A percentile compares a stretch with the other conserved stretches of the same genome.
Conservation (phyloP, 1,284 basidiomycete species). For the Cryptococcus sp. region DNA sequence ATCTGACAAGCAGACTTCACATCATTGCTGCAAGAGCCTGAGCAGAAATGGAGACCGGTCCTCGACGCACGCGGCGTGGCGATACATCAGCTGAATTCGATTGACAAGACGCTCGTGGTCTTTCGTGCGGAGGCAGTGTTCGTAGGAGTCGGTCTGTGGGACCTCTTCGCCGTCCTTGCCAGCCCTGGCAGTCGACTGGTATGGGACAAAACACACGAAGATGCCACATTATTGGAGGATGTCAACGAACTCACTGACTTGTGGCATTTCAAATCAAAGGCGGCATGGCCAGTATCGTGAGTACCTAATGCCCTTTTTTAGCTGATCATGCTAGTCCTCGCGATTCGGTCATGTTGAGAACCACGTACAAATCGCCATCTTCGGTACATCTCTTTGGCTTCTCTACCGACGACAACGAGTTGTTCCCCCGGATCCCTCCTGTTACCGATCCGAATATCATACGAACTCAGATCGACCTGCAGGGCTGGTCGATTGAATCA, state of each 20-base stretch:
- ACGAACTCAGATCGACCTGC: slow-evolving; percentile 90
- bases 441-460: slow-evolving; percentile 71
- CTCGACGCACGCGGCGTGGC: slow-evolving; percentile 86
- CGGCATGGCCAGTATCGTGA: slow-evolving; percentile 87
- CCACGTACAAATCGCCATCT: slow-evolving; percentile 94
- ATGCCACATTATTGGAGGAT: slow-evolving; percentile 81
- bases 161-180: slow-evolving; percentile 84
- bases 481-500: slow-evolving; percentile 95
- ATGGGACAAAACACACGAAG: slow-evolving; percentile 92
- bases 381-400: slow-evolving; percentile 96
- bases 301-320: slow-evolving; percentile 41
- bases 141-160: slow-evolving; percentile 94
- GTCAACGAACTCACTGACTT: slow-evolving; percentile 88
- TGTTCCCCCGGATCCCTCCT: slow-evolving; percentile 78
- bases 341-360: slow-evolving; percentile 87
- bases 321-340: slow-evolving; percentile 64
- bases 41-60: slow-evolving; percentile 89
- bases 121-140: slow-evolving; percentile 97
- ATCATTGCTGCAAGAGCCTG: slow-evolving; percentile 93
- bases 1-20: slow-evolving; percentile 68
- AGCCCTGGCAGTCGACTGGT: slow-evolving; percentile 76
- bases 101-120: slow-evolving; percentile 94
- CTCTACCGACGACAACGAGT: slow-evolving; percentile 82
- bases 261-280: slow-evolving; percentile 86
- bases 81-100: slow-evolving; percentile 93